These are phyloP conservation scores for Macrophomina pseudophaseolina DNA, from an alignment of 2,329 filamentous ascomycete genomes.

Conservation along the genomic window DNA sequence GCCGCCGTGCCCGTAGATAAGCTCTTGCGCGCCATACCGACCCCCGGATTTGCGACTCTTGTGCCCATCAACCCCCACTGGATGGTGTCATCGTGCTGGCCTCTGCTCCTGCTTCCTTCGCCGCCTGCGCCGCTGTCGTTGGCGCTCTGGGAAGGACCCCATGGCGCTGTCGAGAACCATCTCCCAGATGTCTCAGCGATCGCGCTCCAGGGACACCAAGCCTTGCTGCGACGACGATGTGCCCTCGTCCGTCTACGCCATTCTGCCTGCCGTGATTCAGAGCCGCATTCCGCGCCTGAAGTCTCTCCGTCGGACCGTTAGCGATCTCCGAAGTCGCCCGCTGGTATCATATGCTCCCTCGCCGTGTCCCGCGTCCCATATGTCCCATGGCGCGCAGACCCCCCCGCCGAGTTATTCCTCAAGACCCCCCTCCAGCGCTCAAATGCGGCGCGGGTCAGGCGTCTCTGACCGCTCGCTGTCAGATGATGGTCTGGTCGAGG, in stretches of 20 bases:
- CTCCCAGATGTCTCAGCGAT: constrained; percentile 8
- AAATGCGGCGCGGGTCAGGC: constrained; percentile 33
- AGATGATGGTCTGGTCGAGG: constrained; percentile 22
- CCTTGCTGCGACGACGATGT: constrained; percentile 12
- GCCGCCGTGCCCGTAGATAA: constrained; percentile 6
- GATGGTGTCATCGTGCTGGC: neutral
- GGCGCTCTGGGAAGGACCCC: neutral
- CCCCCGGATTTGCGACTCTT: neutral
- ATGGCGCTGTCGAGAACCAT: constrained; percentile 1
- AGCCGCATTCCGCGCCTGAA: constrained; percentile 58
- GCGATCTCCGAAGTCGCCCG: constrained; percentile 34
- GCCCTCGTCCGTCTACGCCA: constrained; percentile 57
- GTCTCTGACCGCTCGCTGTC: constrained; percentile 27
- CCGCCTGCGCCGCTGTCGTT: neutral
- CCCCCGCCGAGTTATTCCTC: constrained; percentile 46
- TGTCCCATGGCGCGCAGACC: constrained; percentile 34
- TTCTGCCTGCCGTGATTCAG: constrained; percentile 60
- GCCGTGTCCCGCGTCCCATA: neutral
- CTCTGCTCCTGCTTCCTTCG: neutral
- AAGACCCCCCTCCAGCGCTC: constrained; percentile 33
- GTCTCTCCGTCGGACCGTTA: constrained; percentile 50
- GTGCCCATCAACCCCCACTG: neutral
- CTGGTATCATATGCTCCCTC: constrained; percentile 22
- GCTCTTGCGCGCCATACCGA: neutral
- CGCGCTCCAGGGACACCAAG: neutral